These are phyloP conservation scores for Setaria italica DNA, from an alignment of 202 grass and related monocot species.

Conservation along the genomic window DNA sequence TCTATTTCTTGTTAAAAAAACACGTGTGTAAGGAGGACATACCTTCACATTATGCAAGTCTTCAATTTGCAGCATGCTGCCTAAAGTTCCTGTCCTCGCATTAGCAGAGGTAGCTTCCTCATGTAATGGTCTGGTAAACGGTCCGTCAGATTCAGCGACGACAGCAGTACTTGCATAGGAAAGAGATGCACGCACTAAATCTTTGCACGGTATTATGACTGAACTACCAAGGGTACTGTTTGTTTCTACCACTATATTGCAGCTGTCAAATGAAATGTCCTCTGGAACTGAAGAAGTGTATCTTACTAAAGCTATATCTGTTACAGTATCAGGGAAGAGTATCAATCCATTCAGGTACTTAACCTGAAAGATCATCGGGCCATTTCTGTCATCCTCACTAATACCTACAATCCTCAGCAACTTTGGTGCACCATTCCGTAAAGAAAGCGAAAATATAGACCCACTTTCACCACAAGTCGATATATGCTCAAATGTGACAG, in stretches of 20 bases:
- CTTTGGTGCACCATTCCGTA: conserved; percentile 66
- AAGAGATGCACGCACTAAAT: conserved; percentile 55
- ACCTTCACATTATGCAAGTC: conserved; percentile 55
- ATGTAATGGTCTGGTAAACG: conserved; percentile 46
- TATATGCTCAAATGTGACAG: conserved; percentile 63
- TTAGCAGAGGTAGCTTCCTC: conserved; percentile 50
- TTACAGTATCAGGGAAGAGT: conserved; percentile 72
- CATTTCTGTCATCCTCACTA: conserved; percentile 63
- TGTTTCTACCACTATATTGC: conserved; percentile 83
- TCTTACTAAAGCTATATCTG: conserved; percentile 75
- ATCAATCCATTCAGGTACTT: conserved; percentile 75
- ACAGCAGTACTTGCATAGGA: conserved; percentile 35
- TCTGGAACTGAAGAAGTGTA: conserved; percentile 48
- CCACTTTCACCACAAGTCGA: conserved; percentile 61
- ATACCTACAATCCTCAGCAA: conserved; percentile 67
- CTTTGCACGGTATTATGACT: conserved; percentile 76
- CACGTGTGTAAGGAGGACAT: conserved; percentile 26
- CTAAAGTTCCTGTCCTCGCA: conserved; percentile 58
- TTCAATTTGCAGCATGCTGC: conserved; percentile 59
- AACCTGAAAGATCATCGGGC: conserved; percentile 62
- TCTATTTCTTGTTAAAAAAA: conserved; percentile 16
- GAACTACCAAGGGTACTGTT: conserved; percentile 75
- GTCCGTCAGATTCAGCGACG: conserved; percentile 43
- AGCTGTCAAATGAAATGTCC: conserved; percentile 56
- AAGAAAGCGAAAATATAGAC: conserved; percentile 71